phyloP scores from a whole-genome alignment of 148 eudicot genomes.

The Linanthus parryae region DNA sequence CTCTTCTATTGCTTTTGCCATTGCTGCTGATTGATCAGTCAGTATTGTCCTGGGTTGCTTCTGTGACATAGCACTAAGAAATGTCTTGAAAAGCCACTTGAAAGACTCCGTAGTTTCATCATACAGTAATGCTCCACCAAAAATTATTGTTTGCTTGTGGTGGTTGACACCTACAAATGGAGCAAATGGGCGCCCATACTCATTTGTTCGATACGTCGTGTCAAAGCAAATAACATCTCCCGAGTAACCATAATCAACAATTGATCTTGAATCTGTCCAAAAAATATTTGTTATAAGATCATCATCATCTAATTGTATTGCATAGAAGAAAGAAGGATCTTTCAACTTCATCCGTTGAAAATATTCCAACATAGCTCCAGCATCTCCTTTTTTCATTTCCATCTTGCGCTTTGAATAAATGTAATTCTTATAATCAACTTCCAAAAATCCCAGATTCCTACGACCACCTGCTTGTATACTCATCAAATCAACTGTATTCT shows the following conservation, averaged over 20 bases:
- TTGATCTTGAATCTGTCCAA: conserved; percentile 29
- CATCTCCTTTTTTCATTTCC: no score
- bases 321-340: conserved; percentile 27
- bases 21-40: conserved; percentile 17
- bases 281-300: conserved; percentile 23
- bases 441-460: no score
- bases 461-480: no score
- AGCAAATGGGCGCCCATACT: conserved; percentile 23
- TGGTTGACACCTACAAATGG: conserved; percentile 28
- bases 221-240: conserved; percentile 31
- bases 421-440: no score
- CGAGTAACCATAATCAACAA: conserved; percentile 22
- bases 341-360: conserved; percentile 12
- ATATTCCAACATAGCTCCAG: conserved; percentile 20
- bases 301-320: conserved; percentile 22
- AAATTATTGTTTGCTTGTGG: conserved; percentile 21
- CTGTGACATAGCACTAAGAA: conserved; percentile 17
- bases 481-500: no score
- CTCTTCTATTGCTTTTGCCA: conserved; percentile 14
- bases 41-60: conserved; percentile 32
- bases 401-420: no score
- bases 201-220: conserved; percentile 19
- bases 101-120: conserved; percentile 27
- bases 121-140: conserved; percentile 27
- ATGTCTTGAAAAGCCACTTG: conserved; percentile 32